Percentiles rank a stretch among this genome's conserved stretches.
These are phyloP conservation scores for Ganoderma leucocontextum DNA, from an alignment of 1,284 basidiomycete species.

Conservation along the genomic window DNA sequence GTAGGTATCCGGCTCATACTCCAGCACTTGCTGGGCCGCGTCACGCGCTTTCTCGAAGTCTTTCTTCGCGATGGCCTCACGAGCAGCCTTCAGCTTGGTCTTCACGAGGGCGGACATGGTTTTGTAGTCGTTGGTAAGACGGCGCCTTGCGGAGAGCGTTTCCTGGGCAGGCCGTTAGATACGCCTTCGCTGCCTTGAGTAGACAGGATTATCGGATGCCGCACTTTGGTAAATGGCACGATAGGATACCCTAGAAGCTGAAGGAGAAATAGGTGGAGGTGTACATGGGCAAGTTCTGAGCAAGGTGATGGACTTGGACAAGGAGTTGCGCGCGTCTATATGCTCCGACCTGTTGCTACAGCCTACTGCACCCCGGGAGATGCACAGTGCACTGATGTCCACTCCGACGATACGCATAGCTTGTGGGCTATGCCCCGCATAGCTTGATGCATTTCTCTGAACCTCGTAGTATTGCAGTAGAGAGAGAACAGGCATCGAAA, in stretches of 20 bases:
- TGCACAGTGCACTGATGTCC: background rate
- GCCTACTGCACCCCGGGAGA: background rate
- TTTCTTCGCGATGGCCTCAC: constrained; percentile 79
- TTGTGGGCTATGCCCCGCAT: constrained; percentile 1
- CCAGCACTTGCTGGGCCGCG: constrained; percentile 69
- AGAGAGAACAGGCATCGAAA: constrained; percentile 5
- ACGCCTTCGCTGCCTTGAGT: background rate
- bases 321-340: background rate
- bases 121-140: background rate
- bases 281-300: background rate
- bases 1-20: constrained; percentile 81
- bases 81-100: constrained; percentile 82
- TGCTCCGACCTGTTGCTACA: background rate
- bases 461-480: constrained; percentile 4
- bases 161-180: background rate
- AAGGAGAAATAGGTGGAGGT: background rate
- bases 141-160: background rate
- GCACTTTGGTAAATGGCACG: background rate
- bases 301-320: background rate
- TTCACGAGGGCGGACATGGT: constrained; percentile 60
- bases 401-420: background rate
- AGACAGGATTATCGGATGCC: background rate
- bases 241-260: background rate
- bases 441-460: background rate
- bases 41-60: constrained; percentile 78